phyloP scores from a whole-genome alignment of 441 rosid species.

The Arabidopsis lyrata region DNA sequence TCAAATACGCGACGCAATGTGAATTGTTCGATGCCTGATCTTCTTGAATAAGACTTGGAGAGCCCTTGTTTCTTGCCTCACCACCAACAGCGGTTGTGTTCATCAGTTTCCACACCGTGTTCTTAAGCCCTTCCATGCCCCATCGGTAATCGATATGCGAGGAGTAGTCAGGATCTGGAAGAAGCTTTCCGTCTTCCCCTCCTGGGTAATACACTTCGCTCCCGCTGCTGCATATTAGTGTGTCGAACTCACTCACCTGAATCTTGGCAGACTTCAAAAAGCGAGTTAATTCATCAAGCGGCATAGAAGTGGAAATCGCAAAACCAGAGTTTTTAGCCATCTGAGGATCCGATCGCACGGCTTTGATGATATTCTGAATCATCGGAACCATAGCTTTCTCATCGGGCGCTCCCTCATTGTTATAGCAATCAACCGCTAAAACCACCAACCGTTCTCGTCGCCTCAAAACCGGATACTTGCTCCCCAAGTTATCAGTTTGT shows the following conservation, averaged over 20 bases:
- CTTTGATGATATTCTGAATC: constrained; percentile 73
- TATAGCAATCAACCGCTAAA: constrained; percentile 82
- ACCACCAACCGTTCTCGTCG: constrained; percentile 77
- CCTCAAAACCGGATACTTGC: constrained; percentile 85
- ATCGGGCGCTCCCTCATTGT: constrained; percentile 66
- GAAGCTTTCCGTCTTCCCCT: constrained; percentile 70
- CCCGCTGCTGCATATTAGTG: constrained; percentile 92
- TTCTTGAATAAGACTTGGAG: constrained; percentile 60
- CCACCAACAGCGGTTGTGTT: constrained; percentile 58
- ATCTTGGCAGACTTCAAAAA: constrained; percentile 73
- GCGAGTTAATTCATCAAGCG: constrained; percentile 62
- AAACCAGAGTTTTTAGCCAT: constrained; percentile 72
- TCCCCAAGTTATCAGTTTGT: constrained; percentile 50
- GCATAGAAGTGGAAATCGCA: constrained; percentile 84
- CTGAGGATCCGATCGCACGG: constrained; percentile 66
- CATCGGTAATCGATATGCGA: constrained; percentile 90
- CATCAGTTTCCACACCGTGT: constrained; percentile 89
- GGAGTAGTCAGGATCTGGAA: constrained; percentile 87
- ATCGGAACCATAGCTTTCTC: constrained; percentile 59
- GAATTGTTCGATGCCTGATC: constrained; percentile 68
- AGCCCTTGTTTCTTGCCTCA: constrained; percentile 48
- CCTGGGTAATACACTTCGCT: constrained; percentile 93
- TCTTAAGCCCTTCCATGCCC: constrained; percentile 89
- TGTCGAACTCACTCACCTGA: constrained; percentile 81
- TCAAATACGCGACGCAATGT: constrained; percentile 74